Evolutionary conservation across 352 stramenopile genomes (phyloP), one percentile per base, ranked within the genome.

Genomic region (Globisporangium spinosum): DNA sequence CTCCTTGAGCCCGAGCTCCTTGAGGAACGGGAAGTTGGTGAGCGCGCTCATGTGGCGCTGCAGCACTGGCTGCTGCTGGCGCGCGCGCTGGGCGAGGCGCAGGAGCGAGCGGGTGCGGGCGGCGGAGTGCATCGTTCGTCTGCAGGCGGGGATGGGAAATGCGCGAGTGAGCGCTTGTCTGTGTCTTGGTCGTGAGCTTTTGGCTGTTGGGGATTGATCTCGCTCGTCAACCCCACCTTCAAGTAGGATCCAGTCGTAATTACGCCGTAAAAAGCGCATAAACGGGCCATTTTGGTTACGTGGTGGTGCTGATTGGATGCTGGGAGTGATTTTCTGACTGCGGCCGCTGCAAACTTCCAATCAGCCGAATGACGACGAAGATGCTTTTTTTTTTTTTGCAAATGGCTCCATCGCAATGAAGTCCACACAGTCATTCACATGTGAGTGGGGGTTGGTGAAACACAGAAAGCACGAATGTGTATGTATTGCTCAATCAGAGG

Each of bases 1-100:
- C 62, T 93, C 84, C 67, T 83, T 73, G 27, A 97, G 79, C 6
- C 88, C 89, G 35, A 97, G 76, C 59, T 95, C 85, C 40, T 78
- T 75, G 58, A 96, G 79, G 70, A 95, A 94, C 32, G 89, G 86
- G 65, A 87, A 93, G 72, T 84, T 76, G 51, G 70, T 54, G 67
- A 79, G 56, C 22, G 75, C 80, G 67, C 77, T 87, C 70, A 82
- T 74, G 43, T 75, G 67, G 69, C 76, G 77, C 27, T 68, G 69
- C 40, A 66, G 43, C 22, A 17, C 20, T 13, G 34, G 65, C 32
- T 43, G 65, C 47, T 64, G 67, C 15, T 65, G 65, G 22, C 45
- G 65, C 23, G 57, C 23, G 43, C 55, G 45, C 43, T 49, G 65
- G 45, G 65, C 57, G 43, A 60, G 8, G 47, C 47, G 65, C 58